Conservation (phyloP, 306 rosid genomes). For the Lagenaria siceraria region DNA sequence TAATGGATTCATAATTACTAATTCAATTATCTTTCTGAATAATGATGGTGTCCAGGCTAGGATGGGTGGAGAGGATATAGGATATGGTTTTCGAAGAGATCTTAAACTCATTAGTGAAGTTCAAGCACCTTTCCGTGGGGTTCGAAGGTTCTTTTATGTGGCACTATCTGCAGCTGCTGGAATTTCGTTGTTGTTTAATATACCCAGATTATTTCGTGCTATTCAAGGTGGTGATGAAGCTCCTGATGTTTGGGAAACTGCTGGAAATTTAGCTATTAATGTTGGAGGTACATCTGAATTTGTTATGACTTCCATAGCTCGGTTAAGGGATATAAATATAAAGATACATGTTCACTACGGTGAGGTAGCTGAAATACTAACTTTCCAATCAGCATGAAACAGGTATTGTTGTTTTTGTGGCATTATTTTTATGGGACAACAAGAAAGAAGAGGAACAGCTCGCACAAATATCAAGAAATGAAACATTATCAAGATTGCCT, state of each 20-base stretch:
- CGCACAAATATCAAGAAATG: slow-evolving; percentile 73
- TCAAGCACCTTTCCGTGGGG: slow-evolving; percentile 96
- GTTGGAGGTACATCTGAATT: slow-evolving; percentile 53
- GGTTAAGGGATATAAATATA: not conserved
- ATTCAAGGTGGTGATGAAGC: slow-evolving; percentile 69
- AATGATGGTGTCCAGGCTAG: slow-evolving; percentile 56
- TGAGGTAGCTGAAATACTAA: slow-evolving; percentile 23
- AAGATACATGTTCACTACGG: not conserved
- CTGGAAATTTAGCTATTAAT: slow-evolving; percentile 85
- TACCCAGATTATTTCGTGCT: slow-evolving; percentile 62
- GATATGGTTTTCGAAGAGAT: slow-evolving; percentile 89
- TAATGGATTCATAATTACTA: not conserved
- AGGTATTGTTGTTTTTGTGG: slow-evolving; percentile 71
- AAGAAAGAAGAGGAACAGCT: slow-evolving; percentile 95
- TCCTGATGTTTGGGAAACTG: slow-evolving; percentile 73
- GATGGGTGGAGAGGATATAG: slow-evolving; percentile 92
- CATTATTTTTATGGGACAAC: slow-evolving; percentile 85
- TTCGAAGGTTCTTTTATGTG: slow-evolving; percentile 74
- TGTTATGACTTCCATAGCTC: slow-evolving; percentile 4
- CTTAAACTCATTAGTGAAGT: slow-evolving; percentile 97
- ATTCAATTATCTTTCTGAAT: not conserved
- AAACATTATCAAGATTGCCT: slow-evolving; percentile 85
- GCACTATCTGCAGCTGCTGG: slow-evolving; percentile 90
- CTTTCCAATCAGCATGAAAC: slow-evolving; percentile 53
- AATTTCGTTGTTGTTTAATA: slow-evolving; percentile 55